Conservation (phyloP, 129 eudicot genomes). For the Centaurea solstitialis region DNA sequence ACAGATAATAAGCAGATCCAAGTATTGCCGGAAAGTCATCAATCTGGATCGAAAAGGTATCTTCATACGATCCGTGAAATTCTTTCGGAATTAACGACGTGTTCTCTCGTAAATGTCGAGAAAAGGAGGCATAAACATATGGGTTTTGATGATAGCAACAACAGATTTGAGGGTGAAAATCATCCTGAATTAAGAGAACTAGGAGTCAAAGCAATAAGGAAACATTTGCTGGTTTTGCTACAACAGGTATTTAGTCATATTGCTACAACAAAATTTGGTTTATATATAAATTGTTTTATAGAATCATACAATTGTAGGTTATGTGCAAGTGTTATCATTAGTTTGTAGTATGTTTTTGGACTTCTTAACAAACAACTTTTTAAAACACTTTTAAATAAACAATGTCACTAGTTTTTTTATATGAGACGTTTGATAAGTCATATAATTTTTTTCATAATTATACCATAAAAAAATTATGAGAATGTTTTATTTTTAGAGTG, state of each 20-base stretch:
- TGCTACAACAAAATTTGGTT: background rate
- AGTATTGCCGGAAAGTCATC: background rate
- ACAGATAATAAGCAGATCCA: background rate
- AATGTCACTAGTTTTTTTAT: background rate
- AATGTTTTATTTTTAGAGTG: too few species aligned
- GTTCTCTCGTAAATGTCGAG: background rate
- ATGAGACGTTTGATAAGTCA: too few species aligned
- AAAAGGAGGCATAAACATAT: background rate
- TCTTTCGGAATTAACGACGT: background rate
- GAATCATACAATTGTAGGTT: background rate
- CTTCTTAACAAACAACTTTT: background rate
- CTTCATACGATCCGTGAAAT: background rate
- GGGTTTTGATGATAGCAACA: slow-evolving; percentile 19
- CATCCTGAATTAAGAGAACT: slow-evolving; percentile 9
- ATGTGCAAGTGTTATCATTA: background rate
- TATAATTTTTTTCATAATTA: too few species aligned
- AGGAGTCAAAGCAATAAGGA: slow-evolving; percentile 36
- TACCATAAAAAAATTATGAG: too few species aligned
- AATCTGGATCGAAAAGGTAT: background rate
- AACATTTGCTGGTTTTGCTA: slow-evolving; percentile 41
- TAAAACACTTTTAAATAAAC: background rate
- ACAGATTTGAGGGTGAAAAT: background rate
- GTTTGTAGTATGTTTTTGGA: background rate
- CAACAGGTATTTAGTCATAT: slow-evolving; percentile 2
- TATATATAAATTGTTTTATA: background rate